Base-by-base conservation (phyloP, 441 rosid species). In the Erysimum cheiri region DNA sequence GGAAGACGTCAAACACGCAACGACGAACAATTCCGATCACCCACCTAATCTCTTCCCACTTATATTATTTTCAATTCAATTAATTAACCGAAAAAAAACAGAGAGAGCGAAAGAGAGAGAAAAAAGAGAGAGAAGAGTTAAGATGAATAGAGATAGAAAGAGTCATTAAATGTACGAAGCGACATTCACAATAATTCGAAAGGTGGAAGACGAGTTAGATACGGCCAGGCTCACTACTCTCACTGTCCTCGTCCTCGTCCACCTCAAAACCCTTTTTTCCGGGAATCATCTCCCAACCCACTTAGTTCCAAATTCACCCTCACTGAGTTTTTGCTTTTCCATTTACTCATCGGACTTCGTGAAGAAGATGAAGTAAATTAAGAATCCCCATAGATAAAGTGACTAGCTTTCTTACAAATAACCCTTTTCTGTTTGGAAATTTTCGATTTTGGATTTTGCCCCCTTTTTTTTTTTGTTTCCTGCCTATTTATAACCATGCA, bases 1-100 rank as follows among this genome's bases (percentile, higher is more conserved):
- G 78, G 80, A 86, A 86, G 72, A 84, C 41, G 95, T 87, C 85
- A 89, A 89, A 86, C 86, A 83, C 46, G 74, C 89, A 70, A 80
- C 89, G 93, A 87, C 91, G 86, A 82, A 80, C 71, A 15, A 22
- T 69, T 74, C 71, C 77, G 59, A 62, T 64, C 79, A 60, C 67
- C 52, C 76, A 70, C 79, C 70, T 58, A 64, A 61, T 60, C 71
- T 63, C 69, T 68, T 62, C 59, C 64, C 26, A 54, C 63, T 65
- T 61, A 13, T 59, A 60, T 39, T 43, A 48, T 5, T 48, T 36
- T 48, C 14, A 57, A 13, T 29, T 36, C 68, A 46, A 63, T 46
- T 47, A 48, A 65, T 48, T 33, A 1, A 44, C 7, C 8, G 3
- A 3, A 11, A 47, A 19, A 10, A 10, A 13, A 12, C 2, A 11